Percentiles rank a stretch among this genome's conserved stretches.
These are phyloP conservation scores for Lichtheimia hyalospora DNA, from an alignment of 371 early-diverging fungal genomes.

Conservation along the genomic window DNA sequence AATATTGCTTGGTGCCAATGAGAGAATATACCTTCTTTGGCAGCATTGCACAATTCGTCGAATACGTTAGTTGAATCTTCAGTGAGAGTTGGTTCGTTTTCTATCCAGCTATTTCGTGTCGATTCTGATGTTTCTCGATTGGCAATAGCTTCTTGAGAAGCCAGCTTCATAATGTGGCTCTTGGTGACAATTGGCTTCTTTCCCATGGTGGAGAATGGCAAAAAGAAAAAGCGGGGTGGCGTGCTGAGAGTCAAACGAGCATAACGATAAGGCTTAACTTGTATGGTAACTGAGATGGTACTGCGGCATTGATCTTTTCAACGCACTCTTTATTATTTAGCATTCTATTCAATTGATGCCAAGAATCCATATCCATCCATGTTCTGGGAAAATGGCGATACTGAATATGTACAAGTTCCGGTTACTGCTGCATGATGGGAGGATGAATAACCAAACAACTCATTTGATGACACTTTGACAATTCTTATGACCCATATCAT, in stretches of 20 bases:
- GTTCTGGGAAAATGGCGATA: too few relatives aligned
- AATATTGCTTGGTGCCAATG: too few relatives aligned
- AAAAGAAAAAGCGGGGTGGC: neutral
- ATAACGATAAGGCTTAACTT: neutral
- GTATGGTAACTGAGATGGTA: neutral
- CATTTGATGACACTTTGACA: too few relatives aligned
- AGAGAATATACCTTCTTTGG: slow-evolving; percentile 23
- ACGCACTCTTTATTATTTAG: too few relatives aligned
- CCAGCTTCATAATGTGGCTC: slow-evolving; percentile 19
- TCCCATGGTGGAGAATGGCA: neutral
- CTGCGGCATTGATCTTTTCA: neutral
- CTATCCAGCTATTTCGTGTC: neutral
- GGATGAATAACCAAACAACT: too few relatives aligned
- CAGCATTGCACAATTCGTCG: slow-evolving; percentile 38
- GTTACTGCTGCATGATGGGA: too few relatives aligned
- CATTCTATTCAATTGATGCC: too few relatives aligned
- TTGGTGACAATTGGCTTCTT: slow-evolving; percentile 13
- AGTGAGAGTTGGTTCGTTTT: slow-evolving; percentile 17
- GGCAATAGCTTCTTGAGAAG: slow-evolving; percentile 10
- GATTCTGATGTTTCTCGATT: neutral
- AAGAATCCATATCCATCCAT: too few relatives aligned
- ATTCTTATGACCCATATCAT: too few relatives aligned
- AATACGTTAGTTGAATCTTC: slow-evolving; percentile 18
- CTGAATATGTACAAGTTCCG: too few relatives aligned
- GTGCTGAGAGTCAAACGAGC: neutral